Evolutionary conservation across 2,329 filamentous ascomycete genomes (phyloP).

Genomic region (Alternaria novae-zelandiae): DNA sequence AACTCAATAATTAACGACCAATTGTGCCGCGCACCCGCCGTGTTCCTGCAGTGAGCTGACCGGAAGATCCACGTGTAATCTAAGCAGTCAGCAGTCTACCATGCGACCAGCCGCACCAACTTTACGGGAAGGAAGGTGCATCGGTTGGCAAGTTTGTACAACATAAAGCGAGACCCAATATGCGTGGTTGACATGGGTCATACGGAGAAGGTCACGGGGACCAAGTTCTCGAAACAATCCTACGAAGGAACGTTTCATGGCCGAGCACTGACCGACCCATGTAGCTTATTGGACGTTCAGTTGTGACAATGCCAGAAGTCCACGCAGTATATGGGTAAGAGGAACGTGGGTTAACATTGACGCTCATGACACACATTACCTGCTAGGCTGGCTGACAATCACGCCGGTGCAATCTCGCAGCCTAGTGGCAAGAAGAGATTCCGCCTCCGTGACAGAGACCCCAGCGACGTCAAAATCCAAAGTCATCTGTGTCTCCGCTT

Average conservation of each 20-base stretch:
- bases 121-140: neutral
- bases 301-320: neutral
- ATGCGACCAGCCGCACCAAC: slow-evolving; percentile 1
- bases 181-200: neutral
- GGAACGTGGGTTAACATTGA: neutral
- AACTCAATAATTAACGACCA: slow-evolving; percentile 8
- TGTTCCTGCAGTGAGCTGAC: neutral
- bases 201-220: slow-evolving; percentile 1
- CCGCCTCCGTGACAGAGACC: neutral
- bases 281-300: neutral
- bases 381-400: neutral
- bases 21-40: neutral
- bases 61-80: slow-evolving; percentile 5
- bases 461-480: neutral
- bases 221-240: neutral
- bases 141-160: neutral
- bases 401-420: neutral
- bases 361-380: neutral
- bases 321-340: neutral
- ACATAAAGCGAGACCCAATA: neutral
- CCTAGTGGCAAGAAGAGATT: neutral
- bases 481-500: neutral
- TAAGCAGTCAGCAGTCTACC: slow-evolving; percentile 7
- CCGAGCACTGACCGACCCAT: neutral
- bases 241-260: neutral